These are phyloP conservation scores for Suillus subaureus DNA, from an alignment of 768 basidiomycete genomes.

Conservation along the genomic window DNA sequence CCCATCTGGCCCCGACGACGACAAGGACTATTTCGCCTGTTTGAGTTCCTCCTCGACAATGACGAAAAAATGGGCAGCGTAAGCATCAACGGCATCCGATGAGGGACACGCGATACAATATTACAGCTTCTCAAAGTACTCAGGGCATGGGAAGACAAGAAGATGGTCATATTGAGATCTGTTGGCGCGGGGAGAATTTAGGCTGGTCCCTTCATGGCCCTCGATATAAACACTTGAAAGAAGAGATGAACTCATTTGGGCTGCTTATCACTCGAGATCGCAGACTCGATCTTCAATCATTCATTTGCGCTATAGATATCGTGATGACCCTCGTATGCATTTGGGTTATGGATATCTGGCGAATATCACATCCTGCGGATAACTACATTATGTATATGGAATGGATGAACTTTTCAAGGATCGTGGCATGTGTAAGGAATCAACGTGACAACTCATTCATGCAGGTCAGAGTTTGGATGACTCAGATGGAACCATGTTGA, in stretches of 20 bases:
- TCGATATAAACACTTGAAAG: slow-evolving; percentile 5
- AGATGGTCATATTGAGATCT: slow-evolving; percentile 54
- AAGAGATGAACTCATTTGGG: background rate
- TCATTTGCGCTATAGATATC: slow-evolving; percentile 21
- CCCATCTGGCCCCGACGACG: slow-evolving; percentile 64
- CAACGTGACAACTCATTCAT: background rate
- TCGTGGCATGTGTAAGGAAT: background rate
- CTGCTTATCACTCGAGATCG: slow-evolving; percentile 7
- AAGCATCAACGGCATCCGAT: slow-evolving; percentile 90
- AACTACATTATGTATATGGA: background rate
- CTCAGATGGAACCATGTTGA: slow-evolving; percentile 53
- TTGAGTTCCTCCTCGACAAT: slow-evolving; percentile 91
- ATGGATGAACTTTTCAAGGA: background rate
- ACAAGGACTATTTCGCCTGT: slow-evolving; percentile 87
- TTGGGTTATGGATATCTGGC: slow-evolving; percentile 5
- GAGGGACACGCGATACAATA: slow-evolving; percentile 81
- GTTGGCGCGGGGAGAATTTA: slow-evolving; percentile 43
- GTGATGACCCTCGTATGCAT: background rate
- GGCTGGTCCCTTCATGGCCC: slow-evolving; percentile 16
- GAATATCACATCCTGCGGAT: background rate
- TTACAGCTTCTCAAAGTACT: slow-evolving; percentile 75
- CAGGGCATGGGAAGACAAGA: slow-evolving; percentile 80
- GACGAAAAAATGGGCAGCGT: slow-evolving; percentile 90
- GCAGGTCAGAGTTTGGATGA: slow-evolving; percentile 17
- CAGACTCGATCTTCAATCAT: slow-evolving; percentile 23